Conservation (phyloP, 345 rosid species). For the Nasturtium officinale region DNA sequence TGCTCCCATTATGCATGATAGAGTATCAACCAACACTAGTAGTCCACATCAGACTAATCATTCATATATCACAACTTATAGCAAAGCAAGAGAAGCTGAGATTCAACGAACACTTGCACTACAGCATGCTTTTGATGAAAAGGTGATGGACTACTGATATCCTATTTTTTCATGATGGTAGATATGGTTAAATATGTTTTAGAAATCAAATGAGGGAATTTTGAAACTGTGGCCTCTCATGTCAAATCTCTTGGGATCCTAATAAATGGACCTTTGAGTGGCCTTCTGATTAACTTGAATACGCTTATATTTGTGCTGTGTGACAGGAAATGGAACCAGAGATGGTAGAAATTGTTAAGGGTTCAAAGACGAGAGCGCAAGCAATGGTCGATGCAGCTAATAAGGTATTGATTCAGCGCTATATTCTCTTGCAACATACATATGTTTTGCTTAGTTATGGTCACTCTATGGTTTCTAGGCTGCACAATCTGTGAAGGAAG, state of each 20-base stretch:
- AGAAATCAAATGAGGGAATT: not conserved
- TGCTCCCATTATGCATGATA: constrained; percentile 45
- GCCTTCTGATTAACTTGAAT: constrained; percentile 40
- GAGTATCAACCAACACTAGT: constrained; percentile 43
- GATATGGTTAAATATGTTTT: constrained; percentile 1
- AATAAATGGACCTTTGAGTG: constrained; percentile 14
- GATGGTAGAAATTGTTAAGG: constrained; percentile 65
- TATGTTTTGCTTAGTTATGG: constrained; percentile 5
- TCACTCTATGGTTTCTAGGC: constrained; percentile 56
- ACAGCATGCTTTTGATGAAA: constrained; percentile 55
- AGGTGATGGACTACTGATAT: constrained; percentile 51
- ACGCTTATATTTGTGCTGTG: constrained; percentile 40
- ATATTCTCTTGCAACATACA: constrained; percentile 19
- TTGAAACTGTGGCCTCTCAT: not conserved
- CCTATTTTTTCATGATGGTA: constrained; percentile 23
- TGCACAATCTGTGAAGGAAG: constrained; percentile 69
- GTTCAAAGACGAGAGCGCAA: constrained; percentile 69
- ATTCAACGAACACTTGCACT: constrained; percentile 55
- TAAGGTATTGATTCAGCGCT: constrained; percentile 53
- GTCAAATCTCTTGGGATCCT: not conserved
- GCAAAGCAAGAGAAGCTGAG: constrained; percentile 66
- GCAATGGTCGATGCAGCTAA: constrained; percentile 88
- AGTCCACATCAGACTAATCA: constrained; percentile 47
- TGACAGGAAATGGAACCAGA: constrained; percentile 69
- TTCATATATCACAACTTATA: constrained; percentile 37